Evolutionary conservation across 352 stramenopile genomes (phyloP), one percentile per base, ranked within the genome.

Genomic region (Phytophthora chlamydospora): DNA sequence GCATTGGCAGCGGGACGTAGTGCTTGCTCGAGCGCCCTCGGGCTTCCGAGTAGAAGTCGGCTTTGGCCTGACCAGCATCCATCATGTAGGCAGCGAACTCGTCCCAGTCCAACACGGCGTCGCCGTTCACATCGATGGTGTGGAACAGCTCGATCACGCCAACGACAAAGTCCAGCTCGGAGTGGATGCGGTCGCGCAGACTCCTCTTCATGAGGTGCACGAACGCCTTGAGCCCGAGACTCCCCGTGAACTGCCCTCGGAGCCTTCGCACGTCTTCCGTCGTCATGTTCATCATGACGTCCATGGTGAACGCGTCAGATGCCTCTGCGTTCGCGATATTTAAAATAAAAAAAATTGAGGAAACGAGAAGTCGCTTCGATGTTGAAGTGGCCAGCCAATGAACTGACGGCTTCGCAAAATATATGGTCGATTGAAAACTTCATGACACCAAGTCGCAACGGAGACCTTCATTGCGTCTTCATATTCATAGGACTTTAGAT

Each of bases 51-150:
- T 75, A 71, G 16, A 81, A 83, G 40, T 91, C 78, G 1, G 78
- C 69, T 48, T 80, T 78, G 8, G 78, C 82, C 44, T 88, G 73
- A 0, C 80, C 80, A 2, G 78, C 80, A 47, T 96, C 88, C 43
- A 95, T 80, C 72, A 96, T 93, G 62, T 93, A 96, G 14, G 66
- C 73, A 0, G 86, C 87, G 55, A 97, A 97, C 66, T 97, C 90
- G 56, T 97, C 89, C 90, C 90, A 97, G 53, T 97, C 90, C 52
- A 97, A 69, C 16, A 75, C 68, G 10, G 76, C 75, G 68, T 97
- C 89, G 2, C 89, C 90, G 40, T 97, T 96, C 51, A 96, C 84
- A 61, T 97, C 90, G 49, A 97, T 96, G 14, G 90, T 91, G 34
- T 92, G 83, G 67, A 96, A 97, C 31, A 97, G 79, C 35, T 97